Base-by-base conservation (phyloP, 306 rosid species). In the Gastrolobium villosum region DNA sequence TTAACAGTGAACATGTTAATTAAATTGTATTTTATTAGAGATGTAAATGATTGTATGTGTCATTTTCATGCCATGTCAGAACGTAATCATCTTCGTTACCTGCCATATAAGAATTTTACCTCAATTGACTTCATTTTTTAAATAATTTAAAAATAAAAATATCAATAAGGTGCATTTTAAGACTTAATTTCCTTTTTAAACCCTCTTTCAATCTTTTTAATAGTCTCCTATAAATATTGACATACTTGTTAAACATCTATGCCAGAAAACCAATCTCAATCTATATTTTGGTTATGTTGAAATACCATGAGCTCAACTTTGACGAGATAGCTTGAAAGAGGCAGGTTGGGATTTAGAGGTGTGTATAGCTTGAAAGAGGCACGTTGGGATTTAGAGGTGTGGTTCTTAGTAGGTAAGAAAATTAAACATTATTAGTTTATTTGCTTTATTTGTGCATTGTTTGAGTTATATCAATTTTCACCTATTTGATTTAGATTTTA, bases 361-460 rank as follows among this genome's bases (percentile, higher is more conserved):
- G 1, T 10, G 37, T n/a, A 6, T 34, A 3, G 36, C 11, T 35
- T n/a, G 4, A 5, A 34, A 31, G 54, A 65, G n/a, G 44, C 8
- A 20, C 26, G 26, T 20, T 20, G 26, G 26, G 26, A 1, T 20
- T 20, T 20, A 20, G 26, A 20, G 26, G 26, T 6, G 1, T 10
- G 37, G 9, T 46, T 70, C 39, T 41, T 70, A 1, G 2, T 41
- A 49, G 75, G 75, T 70, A 70, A 34, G 28, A 61, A 35, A n/a
- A 48, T 14, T 14, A n/a, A 70, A 5, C 20, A 49, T 13, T 54
- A 2, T 54, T 28, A 53, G 6, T 30, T 10, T 36, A 49, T 7
- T 9, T 72, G 7, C 34, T 54, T 71, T 15, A 37, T 70, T 10
- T 0, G 7, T 41, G 11, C 3, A 5, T 7, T 5, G 9, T 41